Evolutionary conservation across 202 grass and related monocot species (phyloP).

Genomic region (Saccharum hybrid): DNA sequence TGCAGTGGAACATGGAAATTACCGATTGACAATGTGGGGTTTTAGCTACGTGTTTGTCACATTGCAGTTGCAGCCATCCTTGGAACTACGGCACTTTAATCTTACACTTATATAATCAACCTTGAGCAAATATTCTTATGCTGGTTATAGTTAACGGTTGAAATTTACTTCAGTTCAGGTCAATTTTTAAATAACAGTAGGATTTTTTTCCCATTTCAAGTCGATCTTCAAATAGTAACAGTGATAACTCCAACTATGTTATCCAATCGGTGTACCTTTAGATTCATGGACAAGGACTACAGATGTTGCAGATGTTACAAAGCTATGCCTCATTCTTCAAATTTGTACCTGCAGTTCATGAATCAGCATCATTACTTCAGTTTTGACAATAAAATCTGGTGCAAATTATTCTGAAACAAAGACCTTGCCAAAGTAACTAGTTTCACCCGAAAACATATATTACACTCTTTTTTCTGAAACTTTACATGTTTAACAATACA

Average conservation of each 20-base stretch:
- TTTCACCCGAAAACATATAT: background rate
- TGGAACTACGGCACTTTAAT: background rate
- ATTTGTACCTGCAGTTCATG: background rate
- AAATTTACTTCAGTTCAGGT: background rate
- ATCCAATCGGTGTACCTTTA: background rate
- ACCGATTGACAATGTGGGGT: background rate
- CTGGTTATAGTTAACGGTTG: background rate
- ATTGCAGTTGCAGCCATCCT: background rate
- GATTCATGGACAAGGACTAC: background rate
- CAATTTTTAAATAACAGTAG: slow-evolving; percentile 5
- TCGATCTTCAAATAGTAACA: background rate
- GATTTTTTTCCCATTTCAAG: background rate
- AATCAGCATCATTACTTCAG: slow-evolving; percentile 28
- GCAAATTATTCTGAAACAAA: background rate
- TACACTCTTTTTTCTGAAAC: background rate
- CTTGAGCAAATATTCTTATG: background rate
- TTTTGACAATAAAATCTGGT: slow-evolving; percentile 13
- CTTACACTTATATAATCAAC: background rate
- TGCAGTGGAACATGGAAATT: slow-evolving; percentile 1
- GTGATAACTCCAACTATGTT: slow-evolving; percentile 5
- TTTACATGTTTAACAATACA: slow-evolving; percentile 2
- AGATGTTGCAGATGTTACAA: background rate
- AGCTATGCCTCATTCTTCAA: background rate
- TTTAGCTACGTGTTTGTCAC: background rate
- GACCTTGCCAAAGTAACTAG: slow-evolving; percentile 1